Conservation (phyloP, 2,329 filamentous ascomycete species). For the Elsinoe arachidis region DNA sequence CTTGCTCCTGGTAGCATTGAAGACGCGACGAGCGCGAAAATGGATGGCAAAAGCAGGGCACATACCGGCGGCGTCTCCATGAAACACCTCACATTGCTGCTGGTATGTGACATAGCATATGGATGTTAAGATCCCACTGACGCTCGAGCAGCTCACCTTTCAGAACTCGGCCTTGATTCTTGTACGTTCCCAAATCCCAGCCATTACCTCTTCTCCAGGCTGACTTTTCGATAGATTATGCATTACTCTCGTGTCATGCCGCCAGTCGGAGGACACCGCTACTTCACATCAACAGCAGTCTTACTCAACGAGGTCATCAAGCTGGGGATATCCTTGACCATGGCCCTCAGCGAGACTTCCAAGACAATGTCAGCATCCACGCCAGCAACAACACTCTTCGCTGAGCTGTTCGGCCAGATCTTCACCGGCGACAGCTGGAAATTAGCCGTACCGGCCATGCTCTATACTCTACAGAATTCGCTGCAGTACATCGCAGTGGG, state of each 20-base stretch:
- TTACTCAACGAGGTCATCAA: constrained; percentile 91
- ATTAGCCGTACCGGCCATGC: constrained; percentile 73
- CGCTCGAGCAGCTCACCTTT: constrained; percentile 56
- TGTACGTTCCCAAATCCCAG: constrained; percentile 31
- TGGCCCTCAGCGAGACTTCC: constrained; percentile 82
- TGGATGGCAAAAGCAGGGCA: constrained; percentile 19
- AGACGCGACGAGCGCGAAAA: neutral
- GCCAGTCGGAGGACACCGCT: constrained; percentile 70
- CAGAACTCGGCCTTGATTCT: constrained; percentile 74
- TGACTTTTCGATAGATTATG: constrained; percentile 56
- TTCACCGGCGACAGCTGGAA: constrained; percentile 94
- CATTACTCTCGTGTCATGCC: constrained; percentile 95
- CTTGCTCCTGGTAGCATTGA: neutral
- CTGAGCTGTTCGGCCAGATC: constrained; percentile 68
- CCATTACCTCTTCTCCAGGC: no score
- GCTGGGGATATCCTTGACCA: constrained; percentile 72
- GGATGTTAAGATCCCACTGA: neutral
- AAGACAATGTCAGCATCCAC: constrained; percentile 67
- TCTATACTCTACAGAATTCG: constrained; percentile 91
- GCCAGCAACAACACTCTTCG: constrained; percentile 69
- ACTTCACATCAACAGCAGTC: constrained; percentile 88
- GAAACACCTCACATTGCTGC: constrained; percentile 60
- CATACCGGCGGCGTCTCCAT: constrained; percentile 48
- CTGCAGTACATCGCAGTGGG: constrained; percentile 86
- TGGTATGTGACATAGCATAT: constrained; percentile 37